A percentile compares a stretch with the other conserved stretches of the same genome.
Evolutionary conservation across 257 asterid species (phyloP).

Genomic region (Parsonsia alboflavescens): DNA sequence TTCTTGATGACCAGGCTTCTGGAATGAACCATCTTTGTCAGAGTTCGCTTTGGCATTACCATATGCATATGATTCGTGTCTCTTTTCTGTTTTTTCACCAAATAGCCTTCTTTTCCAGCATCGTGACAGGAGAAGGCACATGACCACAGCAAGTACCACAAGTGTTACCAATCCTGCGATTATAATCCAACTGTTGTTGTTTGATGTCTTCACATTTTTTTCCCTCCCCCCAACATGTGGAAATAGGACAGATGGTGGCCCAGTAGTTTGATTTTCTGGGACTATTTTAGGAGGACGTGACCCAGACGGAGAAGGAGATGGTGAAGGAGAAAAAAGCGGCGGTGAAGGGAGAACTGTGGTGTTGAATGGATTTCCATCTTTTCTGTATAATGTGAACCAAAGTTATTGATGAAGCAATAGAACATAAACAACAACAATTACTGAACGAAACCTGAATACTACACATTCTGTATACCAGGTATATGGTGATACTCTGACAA

Average conservation of each 20-base stretch:
- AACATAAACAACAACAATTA: not conserved
- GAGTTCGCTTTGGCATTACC: constrained; percentile 26
- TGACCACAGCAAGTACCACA: constrained; percentile 35
- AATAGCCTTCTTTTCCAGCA: constrained; percentile 39
- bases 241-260: constrained; percentile 33
- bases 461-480: not conserved
- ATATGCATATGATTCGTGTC: constrained; percentile 27
- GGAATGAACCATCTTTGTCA: constrained; percentile 28
- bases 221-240: constrained; percentile 30
- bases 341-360: constrained; percentile 72
- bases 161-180: constrained; percentile 45
- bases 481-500: not conserved
- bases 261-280: constrained; percentile 29
- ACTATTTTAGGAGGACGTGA: constrained; percentile 44
- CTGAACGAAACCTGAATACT: not conserved
- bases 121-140: constrained; percentile 41
- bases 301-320: constrained; percentile 38
- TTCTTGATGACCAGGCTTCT: constrained; percentile 34
- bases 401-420: not conserved
- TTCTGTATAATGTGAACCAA: constrained; percentile 38
- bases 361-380: constrained; percentile 86
- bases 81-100: constrained; percentile 25
- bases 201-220: constrained; percentile 27
- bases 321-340: constrained; percentile 46
- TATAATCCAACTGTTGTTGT: constrained; percentile 39